Evolutionary conservation across 352 stramenopile genomes (phyloP), one percentile per base, ranked within the genome.

Genomic region (Pilasporangium apinafurcum): DNA sequence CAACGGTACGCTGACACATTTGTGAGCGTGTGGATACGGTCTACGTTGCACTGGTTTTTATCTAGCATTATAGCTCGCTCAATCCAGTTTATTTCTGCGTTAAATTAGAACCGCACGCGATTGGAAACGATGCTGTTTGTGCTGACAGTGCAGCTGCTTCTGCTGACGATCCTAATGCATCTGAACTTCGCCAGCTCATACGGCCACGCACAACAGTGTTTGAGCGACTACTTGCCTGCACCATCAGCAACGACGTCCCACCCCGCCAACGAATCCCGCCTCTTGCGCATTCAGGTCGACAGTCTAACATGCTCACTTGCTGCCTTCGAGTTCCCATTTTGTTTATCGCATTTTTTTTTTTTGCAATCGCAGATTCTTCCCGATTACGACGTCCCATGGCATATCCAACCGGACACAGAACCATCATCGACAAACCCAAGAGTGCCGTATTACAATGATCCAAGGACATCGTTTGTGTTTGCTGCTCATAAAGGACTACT

Each of bases 81-180:
- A 8, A 6, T 38, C 48, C 12, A 26, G 34, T 24, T 47, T 36
- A 16, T 26, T 47, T 9, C 8, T 30, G 27, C 17, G 13, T 3
- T 27, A 43, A 4, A 25, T 6, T 32, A 83, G 69, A 81, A 58
- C 41, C 70, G 71, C 22, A 62, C 70, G 28, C 44, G 56, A n/a
- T 39, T 84, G 28, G 81, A 83, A 62, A 64, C 65, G 38, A n/a
- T 59, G 41, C 36, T 86, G 32, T 86, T 92, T 20, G 57, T 92
- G 41, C 21, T 67, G 2, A 49, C 63, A 16, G 51, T 80, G 21
- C 68, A 82, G 43, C 44, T 81, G 9, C 42, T 86, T 38, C 48
- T 68, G 41, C 54, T 86, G 26, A 59, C 65, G 26, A 63, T 46
- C 29, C 48, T 81, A 26, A 51, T 86, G 8, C 77, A 90, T 44